Conservation (phyloP, 2,329 filamentous ascomycete genomes). For the Diaporthe humulicola region DNA sequence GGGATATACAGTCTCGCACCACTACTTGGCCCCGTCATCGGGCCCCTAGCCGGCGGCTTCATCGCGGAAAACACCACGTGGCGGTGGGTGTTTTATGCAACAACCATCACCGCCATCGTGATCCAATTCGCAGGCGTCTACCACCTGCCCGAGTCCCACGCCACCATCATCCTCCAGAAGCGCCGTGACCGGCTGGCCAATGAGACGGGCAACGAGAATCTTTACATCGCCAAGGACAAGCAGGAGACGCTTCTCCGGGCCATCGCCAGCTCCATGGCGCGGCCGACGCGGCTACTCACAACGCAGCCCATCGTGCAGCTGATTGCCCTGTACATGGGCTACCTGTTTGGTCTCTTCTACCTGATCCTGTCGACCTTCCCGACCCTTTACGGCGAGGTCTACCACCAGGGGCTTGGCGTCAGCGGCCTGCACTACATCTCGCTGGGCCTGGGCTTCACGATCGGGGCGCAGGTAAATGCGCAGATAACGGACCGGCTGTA, state of each 20-base stretch:
- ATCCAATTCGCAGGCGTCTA: slow-evolving; percentile 71
- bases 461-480: slow-evolving; percentile 55
- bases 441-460: slow-evolving; percentile 51
- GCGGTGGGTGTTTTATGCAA: slow-evolving; percentile 81
- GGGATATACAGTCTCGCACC: slow-evolving; percentile 74
- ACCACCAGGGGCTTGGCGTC: slow-evolving; percentile 49
- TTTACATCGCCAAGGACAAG: slow-evolving; percentile 67
- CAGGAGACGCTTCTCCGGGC: slow-evolving; percentile 44
- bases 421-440: slow-evolving; percentile 54
- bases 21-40: slow-evolving; percentile 74
- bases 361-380: slow-evolving; percentile 65
- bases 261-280: slow-evolving; percentile 24
- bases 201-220: slow-evolving; percentile 65
- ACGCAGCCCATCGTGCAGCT: slow-evolving; percentile 66
- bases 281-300: slow-evolving; percentile 56
- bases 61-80: slow-evolving; percentile 74
- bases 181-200: slow-evolving; percentile 68
- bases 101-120: slow-evolving; percentile 70
- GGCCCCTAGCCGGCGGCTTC: slow-evolving; percentile 76
- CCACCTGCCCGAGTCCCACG: slow-evolving; percentile 76
- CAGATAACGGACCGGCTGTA: slow-evolving; percentile 61
- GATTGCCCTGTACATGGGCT: slow-evolving; percentile 61
- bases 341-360: slow-evolving; percentile 66
- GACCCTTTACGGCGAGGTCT: slow-evolving; percentile 56
- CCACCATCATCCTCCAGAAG: slow-evolving; percentile 69